phyloP scores from a whole-genome alignment of 176 grass and related monocot species.

The Zizania latifolia region DNA sequence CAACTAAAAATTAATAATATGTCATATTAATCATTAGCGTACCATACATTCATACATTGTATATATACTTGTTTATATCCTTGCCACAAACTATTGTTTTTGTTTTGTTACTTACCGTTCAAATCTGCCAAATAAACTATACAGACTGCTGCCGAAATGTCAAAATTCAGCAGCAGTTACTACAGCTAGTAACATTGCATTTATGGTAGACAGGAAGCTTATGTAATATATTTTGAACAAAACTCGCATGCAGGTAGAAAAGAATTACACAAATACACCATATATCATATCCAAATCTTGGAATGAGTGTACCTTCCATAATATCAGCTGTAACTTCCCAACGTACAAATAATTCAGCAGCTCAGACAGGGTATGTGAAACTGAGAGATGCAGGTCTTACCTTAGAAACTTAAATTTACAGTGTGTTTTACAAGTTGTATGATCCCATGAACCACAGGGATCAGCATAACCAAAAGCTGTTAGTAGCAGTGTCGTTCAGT shows the following conservation, averaged over 20 bases:
- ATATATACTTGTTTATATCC: no score
- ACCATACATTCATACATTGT: no score
- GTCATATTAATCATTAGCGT: no score
- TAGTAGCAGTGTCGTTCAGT: background rate
- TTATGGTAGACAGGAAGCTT: background rate
- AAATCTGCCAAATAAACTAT: background rate
- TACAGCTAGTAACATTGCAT: background rate
- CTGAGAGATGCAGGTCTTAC: background rate
- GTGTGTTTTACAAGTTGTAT: background rate
- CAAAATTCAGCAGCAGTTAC: background rate
- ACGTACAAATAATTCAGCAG: background rate
- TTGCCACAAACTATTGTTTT: background rate
- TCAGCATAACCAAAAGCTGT: slow-evolving; percentile 7
- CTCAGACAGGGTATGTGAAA: background rate
- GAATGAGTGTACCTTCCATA: background rate
- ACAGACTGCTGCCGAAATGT: background rate
- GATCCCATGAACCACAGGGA: background rate
- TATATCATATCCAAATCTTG: background rate
- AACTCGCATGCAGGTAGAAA: background rate
- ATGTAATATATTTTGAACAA: background rate
- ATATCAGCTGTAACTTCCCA: background rate
- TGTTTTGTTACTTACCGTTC: background rate
- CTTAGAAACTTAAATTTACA: slow-evolving; percentile 24
- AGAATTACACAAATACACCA: background rate
- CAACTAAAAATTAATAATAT: no score